These are phyloP conservation scores for Penicillium riverlandense DNA, from an alignment of 495 filamentous ascomycete genomes.

Conservation along the genomic window DNA sequence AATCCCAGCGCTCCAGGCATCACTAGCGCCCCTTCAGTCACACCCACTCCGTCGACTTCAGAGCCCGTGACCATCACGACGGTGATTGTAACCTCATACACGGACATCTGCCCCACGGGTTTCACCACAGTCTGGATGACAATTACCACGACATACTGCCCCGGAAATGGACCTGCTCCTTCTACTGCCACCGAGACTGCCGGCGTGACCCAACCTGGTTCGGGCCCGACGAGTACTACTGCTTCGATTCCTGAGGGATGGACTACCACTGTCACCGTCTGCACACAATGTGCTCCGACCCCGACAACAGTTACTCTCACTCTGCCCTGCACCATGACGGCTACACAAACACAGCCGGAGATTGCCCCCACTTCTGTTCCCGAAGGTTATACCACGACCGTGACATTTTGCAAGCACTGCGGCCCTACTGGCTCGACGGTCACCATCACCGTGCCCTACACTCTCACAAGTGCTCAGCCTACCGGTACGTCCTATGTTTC, in stretches of 20 bases:
- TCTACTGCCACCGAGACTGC: conserved; percentile 17
- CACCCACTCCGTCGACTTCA: conserved; percentile 27
- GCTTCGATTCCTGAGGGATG: conserved; percentile 33
- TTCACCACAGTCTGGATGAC: conserved; percentile 39
- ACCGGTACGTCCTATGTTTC: conserved; percentile 3
- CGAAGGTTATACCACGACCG: conserved; percentile 33
- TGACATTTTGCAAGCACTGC: conserved; percentile 34
- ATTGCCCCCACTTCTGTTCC: conserved; percentile 11
- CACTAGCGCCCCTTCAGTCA: conserved; percentile 39
- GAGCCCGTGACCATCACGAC: conserved; percentile 24
- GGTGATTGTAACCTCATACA: conserved; percentile 36
- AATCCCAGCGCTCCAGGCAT: conserved; percentile 7
- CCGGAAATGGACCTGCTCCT: conserved; percentile 19
- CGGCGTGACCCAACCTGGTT: conserved; percentile 9
- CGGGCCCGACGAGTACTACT: conserved; percentile 10
- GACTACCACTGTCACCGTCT: conserved; percentile 42
- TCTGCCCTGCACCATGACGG: conserved; percentile 14
- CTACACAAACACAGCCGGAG: conserved; percentile 3
- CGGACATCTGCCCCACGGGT: conserved; percentile 36
- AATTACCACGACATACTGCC: conserved; percentile 31
- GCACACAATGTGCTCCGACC: conserved; percentile 36
- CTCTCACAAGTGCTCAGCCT: conserved; percentile 2
- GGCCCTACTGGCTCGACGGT: conserved; percentile 24
- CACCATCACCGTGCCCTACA: conserved; percentile 28
- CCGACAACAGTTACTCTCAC: conserved; percentile 39